Evolutionary conservation across 306 rosid species (phyloP), one percentile per base, ranked within the genome.

Genomic region (Prunus salicina): DNA sequence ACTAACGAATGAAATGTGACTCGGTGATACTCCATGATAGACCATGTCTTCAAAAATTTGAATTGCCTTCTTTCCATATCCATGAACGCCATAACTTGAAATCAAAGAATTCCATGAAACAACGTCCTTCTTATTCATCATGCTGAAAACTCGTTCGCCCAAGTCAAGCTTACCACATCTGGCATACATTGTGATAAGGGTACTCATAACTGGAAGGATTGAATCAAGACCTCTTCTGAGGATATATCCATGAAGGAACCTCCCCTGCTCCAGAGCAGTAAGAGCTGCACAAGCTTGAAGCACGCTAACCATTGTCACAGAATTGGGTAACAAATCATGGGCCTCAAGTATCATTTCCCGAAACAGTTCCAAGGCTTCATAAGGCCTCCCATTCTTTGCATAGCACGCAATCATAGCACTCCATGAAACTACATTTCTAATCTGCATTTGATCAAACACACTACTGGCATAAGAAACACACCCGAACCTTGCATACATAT

Each of bases 271-370:
- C 57, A 94, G 72, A 38, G 98, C 93, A 72, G 91, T 81, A 76
- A 94, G 90, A 64, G 89, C 87, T 49, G 91, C 89, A 80, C 98
- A 94, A 56, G 96, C 91, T 78, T 91, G 98, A 86, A 94, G 89
- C 76, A 91, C 93, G n/a, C 89, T 91, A 51, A 94, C 96, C 98
- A 94, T 94, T 47, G 98, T 94, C 79, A 94, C 93, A 5, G 98
- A 84, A 78, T 94, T 94, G 55, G 98, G 98, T 80, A 87, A 51
- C 3, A 84, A 84, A 70, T 90, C 90, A 25, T 78, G 49, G 67
- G 85, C 88, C 70, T 88, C 87, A 15, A 66, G 82, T 83, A 90
- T 82, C 98, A 94, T 94, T 74, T 72, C 78, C 67, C 79, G 81
- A 83, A 94, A 91, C 55, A 91, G 85, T 80, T 91, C 94, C 86